Evolutionary conservation across 495 filamentous ascomycete genomes (phyloP).

Genomic region (Aspergillus sparsus): DNA sequence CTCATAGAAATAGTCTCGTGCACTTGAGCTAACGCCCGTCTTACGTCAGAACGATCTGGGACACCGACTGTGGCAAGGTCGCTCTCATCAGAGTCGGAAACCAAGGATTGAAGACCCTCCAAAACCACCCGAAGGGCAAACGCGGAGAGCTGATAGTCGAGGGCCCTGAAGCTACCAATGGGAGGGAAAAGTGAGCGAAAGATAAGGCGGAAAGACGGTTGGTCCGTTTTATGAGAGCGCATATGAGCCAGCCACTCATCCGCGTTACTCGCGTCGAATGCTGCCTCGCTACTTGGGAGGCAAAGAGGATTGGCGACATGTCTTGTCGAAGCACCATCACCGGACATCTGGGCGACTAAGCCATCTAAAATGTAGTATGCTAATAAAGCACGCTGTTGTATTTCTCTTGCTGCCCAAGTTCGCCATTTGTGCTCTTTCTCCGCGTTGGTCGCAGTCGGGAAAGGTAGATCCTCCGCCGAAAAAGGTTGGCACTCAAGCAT

Average conservation of each 20-base stretch:
- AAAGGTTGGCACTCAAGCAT: conserved; percentile 45
- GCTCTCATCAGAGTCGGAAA: conserved; percentile 44
- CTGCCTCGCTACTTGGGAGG: conserved; percentile 45
- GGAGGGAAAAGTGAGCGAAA: conserved; percentile 47
- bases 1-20: conserved; percentile 44
- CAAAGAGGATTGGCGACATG: conserved; percentile 46
- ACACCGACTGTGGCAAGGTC: conserved; percentile 42
- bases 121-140: conserved; percentile 48
- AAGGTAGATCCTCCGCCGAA: conserved; percentile 40
- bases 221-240: conserved; percentile 33
- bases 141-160: conserved; percentile 43
- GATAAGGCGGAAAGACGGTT: conserved; percentile 43
- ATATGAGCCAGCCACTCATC: conserved; percentile 48
- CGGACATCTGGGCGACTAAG: conserved; percentile 49
- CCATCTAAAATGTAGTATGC: conserved; percentile 53
- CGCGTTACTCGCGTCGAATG: conserved; percentile 44
- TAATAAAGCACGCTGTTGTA: conserved; percentile 49
- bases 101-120: conserved; percentile 49
- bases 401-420: conserved; percentile 48
- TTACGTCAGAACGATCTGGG: conserved; percentile 43
- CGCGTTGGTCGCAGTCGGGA: conserved; percentile 29
- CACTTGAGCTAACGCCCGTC: conserved; percentile 44
- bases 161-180: conserved; percentile 31
- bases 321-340: conserved; percentile 42
- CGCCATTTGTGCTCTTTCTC: conserved; percentile 49